These are phyloP conservation scores for Circinella minor DNA, from an alignment of 371 early-diverging fungal species.

Conservation along the genomic window DNA sequence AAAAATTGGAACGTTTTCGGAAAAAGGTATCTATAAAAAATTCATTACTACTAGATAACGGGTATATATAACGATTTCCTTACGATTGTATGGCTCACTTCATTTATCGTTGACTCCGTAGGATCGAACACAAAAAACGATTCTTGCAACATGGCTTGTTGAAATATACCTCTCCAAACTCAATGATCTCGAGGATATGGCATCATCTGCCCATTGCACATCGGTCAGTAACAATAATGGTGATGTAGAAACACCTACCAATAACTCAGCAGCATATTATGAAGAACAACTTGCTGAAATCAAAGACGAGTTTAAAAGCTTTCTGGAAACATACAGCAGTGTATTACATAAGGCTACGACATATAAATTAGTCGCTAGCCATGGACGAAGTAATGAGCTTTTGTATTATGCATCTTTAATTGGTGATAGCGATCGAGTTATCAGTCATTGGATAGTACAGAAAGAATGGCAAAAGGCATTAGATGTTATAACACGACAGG, in stretches of 20 bases:
- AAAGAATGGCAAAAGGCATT: slow-evolving; percentile 77
- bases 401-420: slow-evolving; percentile 80
- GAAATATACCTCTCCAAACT: slow-evolving; percentile 83
- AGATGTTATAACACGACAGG: slow-evolving; percentile 76
- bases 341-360: slow-evolving; percentile 71
- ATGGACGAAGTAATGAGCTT: slow-evolving; percentile 79
- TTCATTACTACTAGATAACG: neutral
- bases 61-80: too few species aligned
- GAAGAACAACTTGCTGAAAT: slow-evolving; percentile 55
- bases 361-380: slow-evolving; percentile 80
- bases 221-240: slow-evolving; percentile 7
- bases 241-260: slow-evolving; percentile 11
- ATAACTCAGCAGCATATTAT: slow-evolving; percentile 25
- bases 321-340: slow-evolving; percentile 68
- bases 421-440: slow-evolving; percentile 81
- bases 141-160: slow-evolving; percentile 88
- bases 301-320: slow-evolving; percentile 71
- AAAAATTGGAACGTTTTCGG: slow-evolving; percentile 66
- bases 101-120: slow-evolving; percentile 27
- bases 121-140: slow-evolving; percentile 82
- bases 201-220: slow-evolving; percentile 50
- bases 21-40: slow-evolving; percentile 50
- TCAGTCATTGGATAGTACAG: slow-evolving; percentile 80
- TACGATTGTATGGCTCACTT: neutral
- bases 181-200: slow-evolving; percentile 69